Conservation (phyloP, 495 filamentous ascomycete genomes). For the Penicillium odoratum region DNA sequence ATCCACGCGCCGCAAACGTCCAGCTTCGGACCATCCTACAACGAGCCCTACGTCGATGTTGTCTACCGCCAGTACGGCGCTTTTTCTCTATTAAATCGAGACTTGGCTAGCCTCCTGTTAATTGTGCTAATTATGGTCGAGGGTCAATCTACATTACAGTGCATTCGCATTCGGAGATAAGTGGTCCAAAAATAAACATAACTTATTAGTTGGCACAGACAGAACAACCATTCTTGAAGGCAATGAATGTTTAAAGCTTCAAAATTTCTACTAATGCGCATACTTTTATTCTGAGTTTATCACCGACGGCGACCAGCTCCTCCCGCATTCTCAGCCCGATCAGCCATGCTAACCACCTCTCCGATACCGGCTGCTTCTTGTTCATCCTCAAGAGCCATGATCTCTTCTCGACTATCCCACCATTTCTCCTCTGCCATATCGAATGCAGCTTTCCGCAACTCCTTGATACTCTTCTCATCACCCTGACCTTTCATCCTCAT, state of each 20-base stretch:
- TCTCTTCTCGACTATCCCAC: conserved; percentile 98
- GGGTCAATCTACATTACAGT: too few species aligned
- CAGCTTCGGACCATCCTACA: neutral
- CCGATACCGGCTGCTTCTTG: conserved; percentile 95
- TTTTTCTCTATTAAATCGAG: too few species aligned
- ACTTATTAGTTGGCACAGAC: too few species aligned
- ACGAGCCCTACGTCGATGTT: too few species aligned
- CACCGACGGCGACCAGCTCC: conserved; percentile 60
- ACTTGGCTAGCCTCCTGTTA: neutral
- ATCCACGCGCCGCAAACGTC: neutral
- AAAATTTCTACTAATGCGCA: neutral
- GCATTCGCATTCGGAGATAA: too few species aligned
- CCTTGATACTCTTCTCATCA: conserved; percentile 71
- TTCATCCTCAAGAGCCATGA: conserved; percentile 89
- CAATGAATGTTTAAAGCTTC: neutral
- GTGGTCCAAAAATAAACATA: too few species aligned
- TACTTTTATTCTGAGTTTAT: conserved; percentile 15
- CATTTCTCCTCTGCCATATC: conserved; percentile 89
- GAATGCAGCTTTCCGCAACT: conserved; percentile 87
- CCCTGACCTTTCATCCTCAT: conserved; percentile 57
- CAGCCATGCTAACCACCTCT: conserved; percentile 85
- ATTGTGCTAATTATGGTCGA: neutral
- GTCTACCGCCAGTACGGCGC: too few species aligned
- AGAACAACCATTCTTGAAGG: too few species aligned
- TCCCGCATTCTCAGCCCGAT: conserved; percentile 58